Conservation (phyloP, 345 rosid genomes). For the Sisymbrium irio region DNA sequence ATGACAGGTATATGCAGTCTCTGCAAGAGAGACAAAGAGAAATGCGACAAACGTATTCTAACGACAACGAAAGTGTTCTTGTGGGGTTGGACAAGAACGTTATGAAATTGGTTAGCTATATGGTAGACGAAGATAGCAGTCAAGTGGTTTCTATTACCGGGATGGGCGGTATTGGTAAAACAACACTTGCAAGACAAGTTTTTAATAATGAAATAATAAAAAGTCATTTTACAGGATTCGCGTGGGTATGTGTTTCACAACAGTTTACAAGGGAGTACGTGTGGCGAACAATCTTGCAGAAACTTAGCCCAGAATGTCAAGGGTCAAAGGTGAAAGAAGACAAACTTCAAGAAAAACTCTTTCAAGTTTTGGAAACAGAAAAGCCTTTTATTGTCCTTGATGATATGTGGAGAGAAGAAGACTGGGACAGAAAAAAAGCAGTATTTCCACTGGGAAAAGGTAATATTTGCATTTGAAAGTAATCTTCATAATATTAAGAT, state of each 20-base stretch:
- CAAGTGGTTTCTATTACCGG: conserved; percentile 38
- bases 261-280: not conserved
- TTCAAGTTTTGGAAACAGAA: no score
- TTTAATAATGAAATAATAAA: not conserved
- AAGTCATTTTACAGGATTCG: not conserved
- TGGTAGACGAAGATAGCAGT: not conserved
- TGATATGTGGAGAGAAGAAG: no score
- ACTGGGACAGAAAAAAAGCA: no score
- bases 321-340: no score
- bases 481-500: no score
- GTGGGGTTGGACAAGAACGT: conserved; percentile 41
- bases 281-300: not conserved
- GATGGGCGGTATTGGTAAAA: conserved; percentile 25
- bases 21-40: not conserved
- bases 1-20: not conserved
- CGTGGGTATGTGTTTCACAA: not conserved
- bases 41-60: conserved; percentile 24
- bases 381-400: no score
- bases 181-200: not conserved
- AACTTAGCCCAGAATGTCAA: no score
- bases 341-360: no score
- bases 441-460: no score
- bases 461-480: no score
- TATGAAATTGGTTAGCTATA: not conserved
- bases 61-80: conserved; percentile 21